These are phyloP conservation scores for Zygotorulaspora danielsina DNA, from an alignment of 805 yeast species.

Conservation along the genomic window DNA sequence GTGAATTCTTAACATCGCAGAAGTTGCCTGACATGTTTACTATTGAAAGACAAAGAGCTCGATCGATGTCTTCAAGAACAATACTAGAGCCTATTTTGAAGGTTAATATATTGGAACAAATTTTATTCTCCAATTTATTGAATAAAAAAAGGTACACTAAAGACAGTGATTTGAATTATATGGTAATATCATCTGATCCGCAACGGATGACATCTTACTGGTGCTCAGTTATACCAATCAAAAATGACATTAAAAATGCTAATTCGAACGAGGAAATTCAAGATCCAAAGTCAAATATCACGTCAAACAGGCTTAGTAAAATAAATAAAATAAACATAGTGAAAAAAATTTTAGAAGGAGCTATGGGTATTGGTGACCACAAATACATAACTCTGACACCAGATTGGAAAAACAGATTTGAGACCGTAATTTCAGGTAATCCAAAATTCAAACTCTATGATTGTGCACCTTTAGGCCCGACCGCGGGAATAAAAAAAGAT, in stretches of 20 bases:
- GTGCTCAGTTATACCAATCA: conserved; percentile 16
- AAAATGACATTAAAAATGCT: background rate
- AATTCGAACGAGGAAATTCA: conserved; percentile 1
- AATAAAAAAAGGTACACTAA: conserved; percentile 6
- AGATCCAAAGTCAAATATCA: conserved; percentile 2
- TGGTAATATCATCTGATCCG: conserved; percentile 29
- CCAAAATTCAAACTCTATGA: conserved; percentile 11
- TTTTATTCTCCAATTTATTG: conserved; percentile 21
- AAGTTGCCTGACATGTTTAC: conserved; percentile 41
- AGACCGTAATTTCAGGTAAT: conserved; percentile 1
- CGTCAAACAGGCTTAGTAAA: conserved; percentile 8
- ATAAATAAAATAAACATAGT: conserved; percentile 10
- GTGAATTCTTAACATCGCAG: conserved; percentile 24
- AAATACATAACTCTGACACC: conserved; percentile 6
- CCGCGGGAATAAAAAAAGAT: conserved; percentile 40
- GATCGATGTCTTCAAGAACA: conserved; percentile 44
- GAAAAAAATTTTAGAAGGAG: conserved; percentile 8
- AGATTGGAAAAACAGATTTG: conserved; percentile 9
- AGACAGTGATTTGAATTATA: conserved; percentile 5
- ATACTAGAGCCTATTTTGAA: conserved; percentile 50
- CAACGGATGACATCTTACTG: conserved; percentile 30
- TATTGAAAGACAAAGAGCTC: conserved; percentile 54
- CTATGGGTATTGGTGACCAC: conserved; percentile 4
- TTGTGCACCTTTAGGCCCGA: conserved; percentile 9
- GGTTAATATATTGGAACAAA: conserved; percentile 49